A percentile compares a stretch with the other conserved stretches of the same genome.
Conservation (phyloP, 192 early-diverging fungal species). For the Backusella tarrabulga region DNA sequence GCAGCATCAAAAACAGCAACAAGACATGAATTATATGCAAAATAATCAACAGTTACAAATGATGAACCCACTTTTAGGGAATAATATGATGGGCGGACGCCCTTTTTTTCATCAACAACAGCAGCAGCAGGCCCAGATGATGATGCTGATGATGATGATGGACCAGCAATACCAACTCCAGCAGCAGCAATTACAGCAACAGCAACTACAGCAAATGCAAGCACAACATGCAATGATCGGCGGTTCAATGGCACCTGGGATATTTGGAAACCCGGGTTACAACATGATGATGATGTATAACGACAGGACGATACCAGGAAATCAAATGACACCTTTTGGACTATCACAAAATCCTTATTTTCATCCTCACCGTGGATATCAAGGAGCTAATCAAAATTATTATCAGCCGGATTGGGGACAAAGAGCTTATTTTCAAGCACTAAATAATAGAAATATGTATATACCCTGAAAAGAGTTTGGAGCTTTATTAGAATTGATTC, state of each 20-base stretch:
- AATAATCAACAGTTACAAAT: background rate
- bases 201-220: background rate
- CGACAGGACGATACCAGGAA: background rate
- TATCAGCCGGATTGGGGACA: background rate
- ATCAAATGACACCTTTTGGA: background rate
- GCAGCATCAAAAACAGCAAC: background rate
- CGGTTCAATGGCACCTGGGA: background rate
- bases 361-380: background rate
- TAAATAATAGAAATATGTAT: background rate
- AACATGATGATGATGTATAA: background rate
- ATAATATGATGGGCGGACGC: background rate
- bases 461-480: background rate
- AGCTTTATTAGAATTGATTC: background rate
- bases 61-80: background rate
- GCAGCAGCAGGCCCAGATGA: background rate
- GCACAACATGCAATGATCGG: background rate
- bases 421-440: background rate
- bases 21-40: background rate
- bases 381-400: background rate
- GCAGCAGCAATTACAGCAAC: background rate
- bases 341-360: background rate
- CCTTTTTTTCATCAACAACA: background rate
- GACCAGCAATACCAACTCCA: background rate
- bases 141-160: background rate
- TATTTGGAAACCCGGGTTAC: background rate